These are phyloP conservation scores for Dimocarpus longan DNA, from an alignment of 345 rosid species.

Conservation along the genomic window DNA sequence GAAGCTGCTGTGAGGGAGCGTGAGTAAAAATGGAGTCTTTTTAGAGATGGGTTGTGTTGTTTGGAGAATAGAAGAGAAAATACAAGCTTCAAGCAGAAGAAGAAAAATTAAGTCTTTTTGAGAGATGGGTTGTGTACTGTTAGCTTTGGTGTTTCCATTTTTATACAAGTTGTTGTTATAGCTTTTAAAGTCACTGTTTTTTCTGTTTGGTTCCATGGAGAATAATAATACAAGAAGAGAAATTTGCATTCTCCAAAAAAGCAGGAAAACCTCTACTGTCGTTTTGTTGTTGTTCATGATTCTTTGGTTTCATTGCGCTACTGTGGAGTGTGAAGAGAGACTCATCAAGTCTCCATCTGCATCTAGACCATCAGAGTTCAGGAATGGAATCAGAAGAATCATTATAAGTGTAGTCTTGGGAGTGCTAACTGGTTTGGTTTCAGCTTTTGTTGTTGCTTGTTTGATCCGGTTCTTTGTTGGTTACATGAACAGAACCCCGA, in stretches of 20 bases:
- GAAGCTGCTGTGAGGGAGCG: constrained; percentile 17
- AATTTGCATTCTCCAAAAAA: constrained; percentile 24
- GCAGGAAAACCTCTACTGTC: constrained; percentile 24
- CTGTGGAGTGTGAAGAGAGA: constrained; percentile 56
- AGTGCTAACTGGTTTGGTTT: constrained; percentile 57
- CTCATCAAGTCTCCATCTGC: constrained; percentile 32
- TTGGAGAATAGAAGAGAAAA: not conserved
- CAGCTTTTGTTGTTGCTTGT: constrained; percentile 59
- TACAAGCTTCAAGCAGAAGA: not conserved
- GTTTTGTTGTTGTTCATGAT: constrained; percentile 39
- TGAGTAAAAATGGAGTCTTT: constrained; percentile 8
- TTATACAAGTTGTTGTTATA: not conserved
- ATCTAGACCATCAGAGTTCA: constrained; percentile 44
- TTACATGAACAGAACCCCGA: constrained; percentile 76
- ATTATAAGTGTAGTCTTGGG: constrained; percentile 61
- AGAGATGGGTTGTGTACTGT: not conserved
- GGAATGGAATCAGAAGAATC: constrained; percentile 52
- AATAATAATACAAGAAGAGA: constrained; percentile 31
- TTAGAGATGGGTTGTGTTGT: constrained; percentile 1
- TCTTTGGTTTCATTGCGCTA: constrained; percentile 34
- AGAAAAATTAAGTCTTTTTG: constrained; percentile 6
- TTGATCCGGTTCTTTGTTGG: constrained; percentile 51
- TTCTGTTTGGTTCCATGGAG: constrained; percentile 33
- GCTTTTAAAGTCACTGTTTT: constrained; percentile 25
- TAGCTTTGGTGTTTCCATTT: not conserved